Evolutionary conservation across 2,329 filamentous ascomycete genomes (phyloP), one percentile per base, ranked within the genome.

Genomic region (Nemania serpens): DNA sequence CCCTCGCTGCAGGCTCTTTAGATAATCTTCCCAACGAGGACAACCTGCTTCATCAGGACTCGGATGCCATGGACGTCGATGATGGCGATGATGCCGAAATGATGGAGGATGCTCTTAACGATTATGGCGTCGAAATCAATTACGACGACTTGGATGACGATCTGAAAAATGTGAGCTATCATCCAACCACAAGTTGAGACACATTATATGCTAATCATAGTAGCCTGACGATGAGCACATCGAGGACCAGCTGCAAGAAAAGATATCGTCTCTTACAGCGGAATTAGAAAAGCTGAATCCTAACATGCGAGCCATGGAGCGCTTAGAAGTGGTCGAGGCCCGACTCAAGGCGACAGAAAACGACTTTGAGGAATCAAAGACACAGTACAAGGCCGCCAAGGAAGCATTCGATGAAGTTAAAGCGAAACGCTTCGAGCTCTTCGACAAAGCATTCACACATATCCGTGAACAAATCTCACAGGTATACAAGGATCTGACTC

Each of bases 261-360:
- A 88, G 70, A 92, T 99, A 66, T 81, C 84, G 18, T 83, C 84
- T 29, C 82, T 99, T 10, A 88, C 88, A 46, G 80, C 84, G 34
- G 91, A 97, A 68, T 85, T 99, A 18, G 93, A 97, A 73, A 97
- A 97, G 77, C 88, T 98, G 76, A 93, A 95, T 63, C 95, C 95
- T 25, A 98, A 99, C 75, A 96, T 97, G 87, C 91, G 94, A 69
- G 95, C 94, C 9, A 92, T 93, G 76, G 93, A 98, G 73, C 91
- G 94, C 51, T 83, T 99, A 5, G 91, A 95, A 72, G 89, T 88
- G 20, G 93, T 96, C 9, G 91, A 96, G 75, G 84, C 87, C 53
- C 88, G 93, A 62, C 88, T 97, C 22, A 88, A 91, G 66, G 84
- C 88, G 61, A 94, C 91, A 1, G 93, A 97, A 70, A 88, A 91